phyloP scores from a whole-genome alignment of 345 rosid species.

The Brassica cretica region DNA sequence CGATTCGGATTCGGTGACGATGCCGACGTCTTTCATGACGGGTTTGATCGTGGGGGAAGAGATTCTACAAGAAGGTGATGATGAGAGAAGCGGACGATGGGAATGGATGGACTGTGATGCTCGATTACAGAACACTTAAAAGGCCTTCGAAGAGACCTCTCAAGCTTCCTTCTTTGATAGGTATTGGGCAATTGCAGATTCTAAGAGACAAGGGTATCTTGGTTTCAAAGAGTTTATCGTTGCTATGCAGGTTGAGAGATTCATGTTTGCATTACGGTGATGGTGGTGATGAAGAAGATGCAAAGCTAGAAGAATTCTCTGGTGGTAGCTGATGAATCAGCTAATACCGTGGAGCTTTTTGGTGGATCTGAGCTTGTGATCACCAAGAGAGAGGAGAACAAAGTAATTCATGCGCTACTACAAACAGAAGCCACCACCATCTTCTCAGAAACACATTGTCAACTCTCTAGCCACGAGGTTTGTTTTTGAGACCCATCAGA shows the following conservation, averaged over 20 bases:
- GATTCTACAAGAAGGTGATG: too few species aligned
- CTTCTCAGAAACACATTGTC: conserved; percentile 39
- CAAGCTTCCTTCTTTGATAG: conserved; percentile 35
- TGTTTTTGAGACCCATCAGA: conserved; percentile 18
- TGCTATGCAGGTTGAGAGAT: conserved; percentile 64
- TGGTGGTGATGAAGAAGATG: conserved; percentile 90
- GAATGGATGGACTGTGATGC: too few species aligned
- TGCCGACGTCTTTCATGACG: too few species aligned
- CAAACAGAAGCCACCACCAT: conserved; percentile 86
- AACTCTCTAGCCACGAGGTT: conserved; percentile 61
- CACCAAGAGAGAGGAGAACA: conserved; percentile 53
- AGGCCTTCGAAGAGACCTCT: too few species aligned
- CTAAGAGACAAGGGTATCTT: conserved; percentile 83
- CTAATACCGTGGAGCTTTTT: conserved; percentile 58
- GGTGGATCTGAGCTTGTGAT: conserved; percentile 90
- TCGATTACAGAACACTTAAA: too few species aligned
- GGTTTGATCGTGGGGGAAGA: too few species aligned
- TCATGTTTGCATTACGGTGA: conserved; percentile 48
- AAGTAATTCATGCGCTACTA: conserved; percentile 62
- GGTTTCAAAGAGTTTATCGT: conserved; percentile 67
- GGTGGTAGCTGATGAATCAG: conserved; percentile 62
- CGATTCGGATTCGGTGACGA: too few species aligned
- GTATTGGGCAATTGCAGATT: conserved; percentile 95
- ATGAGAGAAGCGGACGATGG: too few species aligned
- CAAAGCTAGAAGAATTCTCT: conserved; percentile 86